Evolutionary conservation across 2,329 filamentous ascomycete species (phyloP).

Genomic region (Sporothrix pseudoabietina): DNA sequence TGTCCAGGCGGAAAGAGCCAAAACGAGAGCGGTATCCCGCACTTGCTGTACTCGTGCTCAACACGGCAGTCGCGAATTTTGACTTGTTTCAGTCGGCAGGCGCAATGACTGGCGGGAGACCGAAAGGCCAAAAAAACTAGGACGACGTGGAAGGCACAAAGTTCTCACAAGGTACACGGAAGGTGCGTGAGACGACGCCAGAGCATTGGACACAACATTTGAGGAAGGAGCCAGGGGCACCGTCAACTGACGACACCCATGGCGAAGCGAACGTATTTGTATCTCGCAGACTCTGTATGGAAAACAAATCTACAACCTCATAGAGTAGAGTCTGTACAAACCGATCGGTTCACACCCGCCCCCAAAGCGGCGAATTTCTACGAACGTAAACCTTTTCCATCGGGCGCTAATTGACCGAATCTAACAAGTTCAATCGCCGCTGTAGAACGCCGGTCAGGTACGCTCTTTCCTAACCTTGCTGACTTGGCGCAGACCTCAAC

Average conservation of each 20-base stretch:
- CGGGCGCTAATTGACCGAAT: conserved; percentile 6
- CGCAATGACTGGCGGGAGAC: background rate
- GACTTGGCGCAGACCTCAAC: background rate
- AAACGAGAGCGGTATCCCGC: background rate
- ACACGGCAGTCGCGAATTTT: conserved; percentile 1
- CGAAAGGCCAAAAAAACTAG: background rate
- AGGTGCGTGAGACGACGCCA: background rate
- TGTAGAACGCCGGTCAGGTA: background rate
- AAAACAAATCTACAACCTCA: background rate
- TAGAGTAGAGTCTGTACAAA: background rate
- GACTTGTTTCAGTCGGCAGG: background rate
- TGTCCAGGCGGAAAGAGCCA: background rate
- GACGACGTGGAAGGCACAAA: background rate
- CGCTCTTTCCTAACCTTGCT: background rate
- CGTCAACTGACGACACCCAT: background rate
- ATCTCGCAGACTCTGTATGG: background rate
- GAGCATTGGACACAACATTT: background rate
- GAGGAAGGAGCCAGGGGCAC: background rate
- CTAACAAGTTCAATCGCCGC: background rate
- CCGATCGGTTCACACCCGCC: background rate
- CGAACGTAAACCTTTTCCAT: background rate
- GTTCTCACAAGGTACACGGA: background rate
- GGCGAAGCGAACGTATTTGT: conserved; percentile 7
- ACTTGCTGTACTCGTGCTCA: background rate
- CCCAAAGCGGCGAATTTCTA: background rate